These are phyloP conservation scores for Penicillium robsamsonii DNA, from an alignment of 495 filamentous ascomycete genomes.

Conservation along the genomic window DNA sequence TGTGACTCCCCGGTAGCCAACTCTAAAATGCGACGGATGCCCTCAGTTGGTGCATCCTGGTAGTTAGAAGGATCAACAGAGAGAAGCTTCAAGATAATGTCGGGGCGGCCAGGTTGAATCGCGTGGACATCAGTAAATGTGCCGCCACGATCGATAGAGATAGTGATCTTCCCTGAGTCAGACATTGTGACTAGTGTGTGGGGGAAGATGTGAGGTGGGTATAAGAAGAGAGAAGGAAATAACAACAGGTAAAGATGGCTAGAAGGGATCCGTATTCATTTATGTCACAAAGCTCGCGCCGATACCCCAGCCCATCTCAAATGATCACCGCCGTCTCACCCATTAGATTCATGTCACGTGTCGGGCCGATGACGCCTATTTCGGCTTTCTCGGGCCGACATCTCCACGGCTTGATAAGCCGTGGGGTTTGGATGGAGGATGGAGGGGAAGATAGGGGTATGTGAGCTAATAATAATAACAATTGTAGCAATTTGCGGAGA, in stretches of 20 bases:
- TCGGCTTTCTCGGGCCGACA: slow-evolving; percentile 25
- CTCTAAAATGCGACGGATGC: slow-evolving; percentile 85
- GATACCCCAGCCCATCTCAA: slow-evolving; percentile 1
- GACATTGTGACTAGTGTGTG: slow-evolving; percentile 22
- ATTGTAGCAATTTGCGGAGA: no score
- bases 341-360: slow-evolving; percentile 28
- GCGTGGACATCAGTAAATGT: slow-evolving; percentile 66
- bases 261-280: slow-evolving; percentile 6
- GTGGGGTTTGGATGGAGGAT: neutral
- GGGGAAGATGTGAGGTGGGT: neutral
- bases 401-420: neutral
- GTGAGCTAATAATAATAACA: neutral
- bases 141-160: slow-evolving; percentile 56
- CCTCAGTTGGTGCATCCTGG: slow-evolving; percentile 83
- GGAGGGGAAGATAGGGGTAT: neutral
- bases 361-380: slow-evolving; percentile 29
- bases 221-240: neutral
- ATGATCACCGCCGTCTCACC: neutral
- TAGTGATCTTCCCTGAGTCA: slow-evolving; percentile 38
- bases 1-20: slow-evolving; percentile 73
- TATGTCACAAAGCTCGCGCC: slow-evolving; percentile 3
- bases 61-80: slow-evolving; percentile 92
- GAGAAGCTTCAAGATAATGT: slow-evolving; percentile 82
- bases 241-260: neutral
- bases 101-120: slow-evolving; percentile 54